Base-by-base conservation (phyloP, 75 land plant genomes). In the Selaginella tamariscina region DNA sequence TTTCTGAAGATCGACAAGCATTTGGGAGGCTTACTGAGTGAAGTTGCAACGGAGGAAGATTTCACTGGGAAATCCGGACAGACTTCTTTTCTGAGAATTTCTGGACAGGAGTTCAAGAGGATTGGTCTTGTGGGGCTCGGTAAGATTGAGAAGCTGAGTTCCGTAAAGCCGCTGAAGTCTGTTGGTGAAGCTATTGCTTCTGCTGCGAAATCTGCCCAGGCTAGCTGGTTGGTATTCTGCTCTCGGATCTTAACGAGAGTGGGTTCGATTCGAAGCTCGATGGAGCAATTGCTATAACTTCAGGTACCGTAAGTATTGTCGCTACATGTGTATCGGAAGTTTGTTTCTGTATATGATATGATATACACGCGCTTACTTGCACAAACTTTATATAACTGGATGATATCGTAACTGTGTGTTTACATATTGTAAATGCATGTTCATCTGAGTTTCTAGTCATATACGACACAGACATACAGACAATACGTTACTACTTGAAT, bases 51-150 rank as follows among this genome's bases (percentile, higher is more conserved):
- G 0, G 96, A 95, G 78, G 99, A 95, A 68, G 99, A 90, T 78
- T 95, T 95, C 74, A 75, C 81, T 24, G 96, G 92, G 60, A 95
- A 95, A 73, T 27, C 79, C 55, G 96, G 96, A 5, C 97, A 95
- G 68, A 64, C 85, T n/a, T 72, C 83, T 13, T 75, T 85, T 31
- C 75, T 83, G 13, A 78, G 96, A 27, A 56, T 90, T 31, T 69
- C 89, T 8, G 89, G 92, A 15, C 70, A 75, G 30, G 85, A 84
- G n/a, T 85, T 92, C 28, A 84, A 82, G 70, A 76, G 96, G 62
- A 65, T 95, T 23, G 85, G 87, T 24, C 73, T 95, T 67, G 77
- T 95, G 54, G 99, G 97, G 31, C 79, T 87, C 30, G 92, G 97
- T 31, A 70, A 83, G 54, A 13, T 31, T 2, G 68, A 72, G 64